These are phyloP conservation scores for Trametes pubescens DNA, from an alignment of 1,284 basidiomycete genomes.

Conservation along the genomic window DNA sequence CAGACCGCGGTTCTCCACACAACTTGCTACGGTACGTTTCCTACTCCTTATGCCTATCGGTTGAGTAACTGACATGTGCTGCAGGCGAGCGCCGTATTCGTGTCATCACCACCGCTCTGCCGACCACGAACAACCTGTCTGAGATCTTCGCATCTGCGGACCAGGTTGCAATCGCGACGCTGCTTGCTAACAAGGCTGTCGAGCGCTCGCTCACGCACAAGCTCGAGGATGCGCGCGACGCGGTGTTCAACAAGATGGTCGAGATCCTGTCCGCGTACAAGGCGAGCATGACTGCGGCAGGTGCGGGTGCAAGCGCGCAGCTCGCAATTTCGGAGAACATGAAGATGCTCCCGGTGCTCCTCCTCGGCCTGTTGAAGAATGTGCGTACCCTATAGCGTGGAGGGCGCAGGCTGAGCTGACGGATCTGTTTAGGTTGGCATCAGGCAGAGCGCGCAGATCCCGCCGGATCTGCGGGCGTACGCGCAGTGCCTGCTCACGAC, in stretches of 20 bases:
- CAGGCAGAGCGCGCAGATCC: conserved; percentile 95
- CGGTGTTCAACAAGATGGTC: conserved; percentile 89
- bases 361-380: conserved; percentile 94
- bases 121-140: conserved; percentile 92
- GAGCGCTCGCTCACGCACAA: conserved; percentile 91
- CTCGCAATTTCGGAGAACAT: conserved; percentile 92
- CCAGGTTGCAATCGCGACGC: conserved; percentile 90
- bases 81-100: conserved; percentile 93
- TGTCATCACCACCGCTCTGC: conserved; percentile 92
- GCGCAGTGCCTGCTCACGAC: conserved; percentile 94
- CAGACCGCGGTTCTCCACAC: conserved; percentile 98
- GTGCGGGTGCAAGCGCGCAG: conserved; percentile 94
- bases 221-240: conserved; percentile 93
- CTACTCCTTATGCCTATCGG: not conserved
- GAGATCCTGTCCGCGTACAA: conserved; percentile 95
- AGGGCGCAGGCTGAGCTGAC: not conserved
- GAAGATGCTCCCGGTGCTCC: conserved; percentile 91
- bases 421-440: conserved; percentile 79
- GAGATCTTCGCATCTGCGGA: conserved; percentile 97
- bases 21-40: conserved; percentile 89
- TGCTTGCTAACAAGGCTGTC: conserved; percentile 96
- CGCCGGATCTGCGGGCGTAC: conserved; percentile 95
- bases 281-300: conserved; percentile 94
- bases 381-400: conserved; percentile 53
- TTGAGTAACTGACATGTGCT: not conserved